Base-by-base conservation (phyloP, 805 yeast species). In the Candida sithepensis region DNA sequence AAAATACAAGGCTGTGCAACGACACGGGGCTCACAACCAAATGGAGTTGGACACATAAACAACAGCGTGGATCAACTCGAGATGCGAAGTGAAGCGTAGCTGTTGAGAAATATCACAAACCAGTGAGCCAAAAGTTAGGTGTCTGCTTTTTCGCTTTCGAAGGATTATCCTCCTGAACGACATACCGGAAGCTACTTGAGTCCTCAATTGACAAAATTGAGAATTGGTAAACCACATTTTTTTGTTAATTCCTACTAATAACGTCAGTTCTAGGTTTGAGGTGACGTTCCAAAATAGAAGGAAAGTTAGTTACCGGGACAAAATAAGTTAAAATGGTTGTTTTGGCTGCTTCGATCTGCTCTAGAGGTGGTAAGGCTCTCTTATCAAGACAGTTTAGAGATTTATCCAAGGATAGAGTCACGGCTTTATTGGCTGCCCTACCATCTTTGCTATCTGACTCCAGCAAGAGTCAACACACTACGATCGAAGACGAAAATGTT, bases 271-370 rank as follows among this genome's bases (percentile, higher is more conserved):
- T 26, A 30, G 16, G 16, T 30, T 30, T 14, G 34, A 12, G 20
- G 16, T 4, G n/a, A 6, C n/a, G 16, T 20, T 37, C 28, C 18
- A 22, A 21, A 23, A 39, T 23, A 40, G 14, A 24, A 10, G 6
- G 26, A 5, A n/a, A n/a, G n/a, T n/a, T n/a, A n/a, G n/a, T n/a
- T n/a, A 9, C 16, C n/a, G 9, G 12, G 13, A 16, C 16, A 26
- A 18, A 20, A 28, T 12, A 28, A 8, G 12, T n/a, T 12, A 28
- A 10, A 42, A 79, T 79, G 96, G 91, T 81, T 52, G 89, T 87
- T 45, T 74, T 92, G 64, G 96, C 99, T 45, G 97, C 96, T 42
- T 87, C 97, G 39, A 87, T 94, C 59, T 88, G 97, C 68, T 85
- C 96, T 38, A 88, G 91, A 59, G 85, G 89, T 49, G 99, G 99